Base-by-base conservation (phyloP, 768 basidiomycete genomes). In the Pisolithus orientalis region DNA sequence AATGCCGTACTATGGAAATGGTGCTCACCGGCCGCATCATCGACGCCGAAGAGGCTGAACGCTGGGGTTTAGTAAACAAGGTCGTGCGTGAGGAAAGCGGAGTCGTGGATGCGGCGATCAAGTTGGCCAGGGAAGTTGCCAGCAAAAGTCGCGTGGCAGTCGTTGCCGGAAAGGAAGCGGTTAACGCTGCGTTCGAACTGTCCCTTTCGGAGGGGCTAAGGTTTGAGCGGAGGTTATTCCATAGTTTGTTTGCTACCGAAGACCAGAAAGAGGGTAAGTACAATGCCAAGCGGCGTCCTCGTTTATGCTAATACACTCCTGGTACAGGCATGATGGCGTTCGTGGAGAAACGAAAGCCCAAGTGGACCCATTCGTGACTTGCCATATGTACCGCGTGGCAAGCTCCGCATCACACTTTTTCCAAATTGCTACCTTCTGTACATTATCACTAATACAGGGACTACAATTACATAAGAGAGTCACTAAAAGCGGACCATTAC, bases 1-100 rank as follows among this genome's bases (percentile, higher is more conserved):
- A 96, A 71, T 90, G 91, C 8, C 82, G 90, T 56, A 80, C 94
- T 14, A 98, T 97, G 95, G 95, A 98, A 65, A 72, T 97, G 68
- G 80, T 90, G 42, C 76, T 97, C 44, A 96, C 94, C 0, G 94
- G 95, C 4, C 82, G 90, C 32, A 85, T 73, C 56, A 79, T 96
- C 62, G 70, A 76, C 47, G 95, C 94, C 1, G 71, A 80, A 51
- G 90, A 95, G 60, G 95, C 95, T 2, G 84, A 83, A 46, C 70
- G 74, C 37, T 95, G 91, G 90, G 95, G 95, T 3, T 76, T 97
- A 56, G 84, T 93, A 44, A 90, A 84, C 67, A 74, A 85, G 55
- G 82, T 97, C 47, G 88, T 93, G 1, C 77, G 72, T 1, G 86
- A 85, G 52, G 84, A 83, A 1, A 81, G 88, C 60, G 87, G 87